These are phyloP conservation scores for Boletus speciosus DNA, from an alignment of 768 basidiomycete species.

Conservation along the genomic window DNA sequence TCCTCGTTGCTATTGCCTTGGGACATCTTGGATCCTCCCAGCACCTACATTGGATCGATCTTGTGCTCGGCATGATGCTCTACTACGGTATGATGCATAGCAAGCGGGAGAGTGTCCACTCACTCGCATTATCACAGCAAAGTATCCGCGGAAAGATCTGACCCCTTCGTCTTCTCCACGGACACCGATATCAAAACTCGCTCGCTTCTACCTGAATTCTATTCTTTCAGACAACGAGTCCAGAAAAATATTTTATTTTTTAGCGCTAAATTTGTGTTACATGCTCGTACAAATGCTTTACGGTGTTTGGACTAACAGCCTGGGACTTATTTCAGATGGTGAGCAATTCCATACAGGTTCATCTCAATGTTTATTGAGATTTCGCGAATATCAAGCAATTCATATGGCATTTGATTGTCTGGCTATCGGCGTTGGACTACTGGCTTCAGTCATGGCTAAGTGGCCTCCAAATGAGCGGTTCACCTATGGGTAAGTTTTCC, in stretches of 20 bases:
- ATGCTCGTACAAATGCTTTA: conserved; percentile 98
- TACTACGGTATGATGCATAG: conserved; percentile 52
- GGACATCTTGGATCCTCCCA: conserved; percentile 66
- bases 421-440: conserved; percentile 91
- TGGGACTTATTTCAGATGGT: conserved; percentile 98
- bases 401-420: conserved; percentile 99
- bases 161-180: conserved; percentile 41
- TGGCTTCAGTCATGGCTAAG: conserved; percentile 96
- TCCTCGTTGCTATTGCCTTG: conserved; percentile 47
- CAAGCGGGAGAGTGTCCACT: conserved; percentile 1
- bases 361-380: conserved; percentile 1
- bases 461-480: conserved; percentile 95
- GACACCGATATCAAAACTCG: conserved; percentile 51
- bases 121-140: conserved; percentile 35
- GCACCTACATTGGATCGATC: conserved; percentile 54
- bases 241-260: conserved; percentile 94
- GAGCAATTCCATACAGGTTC: conserved; percentile 19
- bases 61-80: conserved; percentile 53
- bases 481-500: conserved; percentile 78
- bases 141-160: conserved; percentile 48
- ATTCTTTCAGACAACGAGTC: conserved; percentile 91
- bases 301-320: conserved; percentile 95
- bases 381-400: conserved; percentile 60
- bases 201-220: conserved; percentile 78
- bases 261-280: conserved; percentile 90